Evolutionary conservation across 116 monocot species (phyloP).

Genomic region (Dioscorea cayenensis): DNA sequence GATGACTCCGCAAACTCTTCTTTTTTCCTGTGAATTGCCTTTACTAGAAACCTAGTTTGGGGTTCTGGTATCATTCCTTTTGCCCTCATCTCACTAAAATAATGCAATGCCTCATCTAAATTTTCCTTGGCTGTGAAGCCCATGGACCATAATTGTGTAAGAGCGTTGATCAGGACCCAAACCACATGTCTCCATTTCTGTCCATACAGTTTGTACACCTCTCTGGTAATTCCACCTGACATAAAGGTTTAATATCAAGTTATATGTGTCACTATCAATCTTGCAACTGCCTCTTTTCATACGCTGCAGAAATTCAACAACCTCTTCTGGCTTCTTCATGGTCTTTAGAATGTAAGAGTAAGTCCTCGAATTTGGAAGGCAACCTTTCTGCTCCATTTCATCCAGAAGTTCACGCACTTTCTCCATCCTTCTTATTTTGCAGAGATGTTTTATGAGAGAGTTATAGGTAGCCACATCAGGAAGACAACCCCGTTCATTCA

Average conservation of each 20-base stretch:
- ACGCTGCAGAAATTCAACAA: slow-evolving; percentile 24
- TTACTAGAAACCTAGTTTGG: slow-evolving; percentile 47
- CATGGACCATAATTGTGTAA: slow-evolving; percentile 69
- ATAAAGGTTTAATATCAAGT: slow-evolving; percentile 63
- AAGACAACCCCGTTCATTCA: slow-evolving; percentile 51
- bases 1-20: neutral
- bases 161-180: slow-evolving; percentile 77
- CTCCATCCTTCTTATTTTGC: slow-evolving; percentile 68
- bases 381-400: slow-evolving; percentile 61
- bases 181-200: slow-evolving; percentile 60
- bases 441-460: slow-evolving; percentile 73
- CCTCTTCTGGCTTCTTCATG: slow-evolving; percentile 46
- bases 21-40: slow-evolving; percentile 42
- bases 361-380: slow-evolving; percentile 51
- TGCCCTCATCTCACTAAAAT: slow-evolving; percentile 44
- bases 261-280: slow-evolving; percentile 47
- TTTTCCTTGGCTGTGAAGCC: slow-evolving; percentile 46
- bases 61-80: slow-evolving; percentile 75
- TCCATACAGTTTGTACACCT: slow-evolving; percentile 42
- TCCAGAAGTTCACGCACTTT: slow-evolving; percentile 63
- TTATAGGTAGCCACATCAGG: slow-evolving; percentile 78
- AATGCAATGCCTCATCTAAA: slow-evolving; percentile 51
- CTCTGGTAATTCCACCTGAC: slow-evolving; percentile 44
- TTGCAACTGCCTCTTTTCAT: slow-evolving; percentile 50
- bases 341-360: slow-evolving; percentile 62